phyloP scores from a whole-genome alignment of 2,329 filamentous ascomycete species.

The Emergomyces orientalis region DNA sequence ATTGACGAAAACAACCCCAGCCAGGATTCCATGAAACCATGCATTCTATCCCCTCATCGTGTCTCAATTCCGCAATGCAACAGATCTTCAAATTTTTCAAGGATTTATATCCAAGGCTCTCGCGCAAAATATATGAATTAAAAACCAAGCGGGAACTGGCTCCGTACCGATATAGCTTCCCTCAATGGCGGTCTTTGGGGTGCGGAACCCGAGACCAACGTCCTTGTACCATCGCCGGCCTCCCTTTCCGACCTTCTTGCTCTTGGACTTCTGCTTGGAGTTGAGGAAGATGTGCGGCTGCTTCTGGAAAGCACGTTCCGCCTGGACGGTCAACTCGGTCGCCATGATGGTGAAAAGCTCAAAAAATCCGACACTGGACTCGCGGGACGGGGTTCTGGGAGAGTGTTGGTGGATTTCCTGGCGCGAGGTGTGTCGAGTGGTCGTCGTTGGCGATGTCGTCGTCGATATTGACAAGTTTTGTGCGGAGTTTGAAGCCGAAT shows the following conservation, averaged over 20 bases:
- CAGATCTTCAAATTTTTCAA: neutral
- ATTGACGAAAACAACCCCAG: neutral
- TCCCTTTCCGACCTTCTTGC: conserved; percentile 75
- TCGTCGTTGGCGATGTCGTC: conserved; percentile 32
- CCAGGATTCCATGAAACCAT: neutral
- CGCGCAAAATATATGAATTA: conserved; percentile 13
- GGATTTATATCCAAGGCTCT: neutral
- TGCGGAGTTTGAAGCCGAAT: conserved; percentile 26
- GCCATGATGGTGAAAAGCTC: conserved; percentile 62
- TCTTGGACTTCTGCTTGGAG: conserved; percentile 81
- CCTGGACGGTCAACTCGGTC: conserved; percentile 98
- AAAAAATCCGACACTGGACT: conserved; percentile 27
- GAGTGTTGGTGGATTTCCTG: conserved; percentile 9
- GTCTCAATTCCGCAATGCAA: neutral
- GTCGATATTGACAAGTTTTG: conserved; percentile 26
- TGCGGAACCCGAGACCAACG: conserved; percentile 97
- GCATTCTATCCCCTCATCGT: neutral
- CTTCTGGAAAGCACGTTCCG: conserved; percentile 99
- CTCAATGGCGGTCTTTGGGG: conserved; percentile 97
- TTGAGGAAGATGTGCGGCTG: conserved; percentile 99
- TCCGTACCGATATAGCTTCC: conserved; percentile 96
- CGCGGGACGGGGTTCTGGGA: conserved; percentile 24
- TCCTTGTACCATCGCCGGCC: conserved; percentile 99
- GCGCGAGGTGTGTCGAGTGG: conserved; percentile 17
- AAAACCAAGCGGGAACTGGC: conserved; percentile 18